Percentiles rank a stretch among this genome's conserved stretches.
These are phyloP conservation scores for Marsdenia floribunda DNA, from an alignment of 257 asterid species.

Conservation along the genomic window DNA sequence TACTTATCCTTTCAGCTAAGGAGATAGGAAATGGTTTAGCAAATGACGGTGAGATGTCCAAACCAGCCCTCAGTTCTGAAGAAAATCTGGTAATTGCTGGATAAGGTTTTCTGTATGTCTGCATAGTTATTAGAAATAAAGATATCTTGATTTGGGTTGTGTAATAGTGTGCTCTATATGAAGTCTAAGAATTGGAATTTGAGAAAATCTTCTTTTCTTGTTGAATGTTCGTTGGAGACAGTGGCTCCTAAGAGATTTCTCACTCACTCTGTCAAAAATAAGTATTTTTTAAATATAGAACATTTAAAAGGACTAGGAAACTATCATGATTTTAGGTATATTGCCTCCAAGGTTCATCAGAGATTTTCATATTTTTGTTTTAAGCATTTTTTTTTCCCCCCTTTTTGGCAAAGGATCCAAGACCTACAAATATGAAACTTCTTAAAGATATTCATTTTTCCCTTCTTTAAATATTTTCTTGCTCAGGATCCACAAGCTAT, in stretches of 20 bases:
- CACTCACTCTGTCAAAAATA: not conserved
- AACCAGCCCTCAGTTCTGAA: conserved; percentile 28
- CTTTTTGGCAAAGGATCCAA: not conserved
- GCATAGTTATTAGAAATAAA: conserved; percentile 10
- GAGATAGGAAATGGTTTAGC: conserved; percentile 34
- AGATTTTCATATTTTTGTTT: not conserved
- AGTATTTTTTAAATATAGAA: not conserved
- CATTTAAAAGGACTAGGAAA: conserved; percentile 32
- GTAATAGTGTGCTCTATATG: not conserved
- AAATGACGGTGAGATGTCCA: conserved; percentile 26
- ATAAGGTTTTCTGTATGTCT: conserved; percentile 8
- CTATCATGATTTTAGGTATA: conserved; percentile 26
- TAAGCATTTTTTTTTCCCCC: not conserved
- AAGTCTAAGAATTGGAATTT: not conserved
- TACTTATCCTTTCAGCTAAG: conserved; percentile 33
- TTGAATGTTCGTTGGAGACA: not conserved
- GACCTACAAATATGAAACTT: not conserved
- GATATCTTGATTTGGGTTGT: not conserved
- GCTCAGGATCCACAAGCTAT: conserved; percentile 36
- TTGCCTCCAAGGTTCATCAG: conserved; percentile 12
- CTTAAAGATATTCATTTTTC: not conserved
- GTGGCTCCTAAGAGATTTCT: not conserved
- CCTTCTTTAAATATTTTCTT: conserved; percentile 6
- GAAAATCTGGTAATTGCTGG: conserved; percentile 39
- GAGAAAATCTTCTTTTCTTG: not conserved